phyloP scores from a whole-genome alignment of 495 filamentous ascomycete genomes.

The Neurospora sp. region DNA sequence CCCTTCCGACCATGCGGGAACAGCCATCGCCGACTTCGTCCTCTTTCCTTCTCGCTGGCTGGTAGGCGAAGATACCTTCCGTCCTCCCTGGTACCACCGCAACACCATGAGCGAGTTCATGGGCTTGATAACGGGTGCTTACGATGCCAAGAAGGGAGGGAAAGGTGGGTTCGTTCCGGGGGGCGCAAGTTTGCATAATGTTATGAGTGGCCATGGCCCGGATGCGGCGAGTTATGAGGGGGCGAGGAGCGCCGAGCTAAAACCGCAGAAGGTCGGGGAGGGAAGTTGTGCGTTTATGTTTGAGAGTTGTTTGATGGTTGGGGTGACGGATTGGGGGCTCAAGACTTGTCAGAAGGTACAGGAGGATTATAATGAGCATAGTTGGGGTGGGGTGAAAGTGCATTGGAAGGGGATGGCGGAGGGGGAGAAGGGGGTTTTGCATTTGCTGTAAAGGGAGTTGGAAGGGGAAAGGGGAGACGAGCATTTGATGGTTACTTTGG shows the following conservation, averaged over 20 bases:
- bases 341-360: slow-evolving; percentile 79
- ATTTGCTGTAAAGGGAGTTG: not conserved
- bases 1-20: slow-evolving; percentile 50
- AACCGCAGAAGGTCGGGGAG: slow-evolving; percentile 42
- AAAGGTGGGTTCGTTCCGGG: slow-evolving; percentile 48
- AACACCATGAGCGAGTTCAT: slow-evolving; percentile 84
- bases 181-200: slow-evolving; percentile 47
- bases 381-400: slow-evolving; percentile 69
- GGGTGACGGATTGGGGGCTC: slow-evolving; percentile 85
- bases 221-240: slow-evolving; percentile 57
- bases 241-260: slow-evolving; percentile 44
- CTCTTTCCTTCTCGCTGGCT: slow-evolving; percentile 79
- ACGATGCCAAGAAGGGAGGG: slow-evolving; percentile 40
- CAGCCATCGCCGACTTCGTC: slow-evolving; percentile 72
- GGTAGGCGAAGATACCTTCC: slow-evolving; percentile 67
- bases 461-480: not conserved
- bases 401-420: slow-evolving; percentile 49
- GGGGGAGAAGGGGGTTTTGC: not conserved
- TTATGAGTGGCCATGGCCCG: slow-evolving; percentile 50
- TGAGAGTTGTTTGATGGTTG: slow-evolving; percentile 71
- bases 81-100: slow-evolving; percentile 75
- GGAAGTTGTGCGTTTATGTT: slow-evolving; percentile 60
- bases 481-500: not conserved
- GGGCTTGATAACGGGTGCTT: slow-evolving; percentile 61
- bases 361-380: slow-evolving; percentile 71